Percentiles rank a stretch among this genome's conserved stretches.
phyloP scores from a whole-genome alignment of 768 basidiomycete species.

The Amanita thiersii region DNA sequence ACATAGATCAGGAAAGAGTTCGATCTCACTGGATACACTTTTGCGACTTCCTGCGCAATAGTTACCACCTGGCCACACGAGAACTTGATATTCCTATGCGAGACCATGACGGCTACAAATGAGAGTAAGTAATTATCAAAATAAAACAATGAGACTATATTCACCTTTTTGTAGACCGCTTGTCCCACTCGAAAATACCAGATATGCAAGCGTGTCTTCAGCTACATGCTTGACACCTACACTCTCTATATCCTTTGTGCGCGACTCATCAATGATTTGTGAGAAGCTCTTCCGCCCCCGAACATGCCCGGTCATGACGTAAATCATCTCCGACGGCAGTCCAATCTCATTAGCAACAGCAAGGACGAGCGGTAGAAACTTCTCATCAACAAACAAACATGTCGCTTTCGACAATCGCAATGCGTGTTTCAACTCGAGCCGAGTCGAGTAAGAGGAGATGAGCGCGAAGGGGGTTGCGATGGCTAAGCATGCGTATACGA shows the following conservation, averaged over 20 bases:
- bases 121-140: no score
- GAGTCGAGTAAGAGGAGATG: conserved; percentile 28
- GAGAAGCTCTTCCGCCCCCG: conserved; percentile 34
- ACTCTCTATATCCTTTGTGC: conserved; percentile 26
- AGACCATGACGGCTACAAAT: conserved; percentile 69
- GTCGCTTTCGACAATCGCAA: conserved; percentile 24
- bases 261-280: conserved; percentile 33
- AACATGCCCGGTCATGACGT: conserved; percentile 35
- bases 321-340: conserved; percentile 34
- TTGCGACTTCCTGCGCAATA: conserved; percentile 17
- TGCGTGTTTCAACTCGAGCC: conserved; percentile 29
- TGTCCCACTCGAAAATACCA: conserved; percentile 74
- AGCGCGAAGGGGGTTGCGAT: conserved; percentile 24
- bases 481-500: conserved; percentile 23
- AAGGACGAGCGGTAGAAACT: conserved; percentile 19
- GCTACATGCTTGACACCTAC: conserved; percentile 35
- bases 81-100: conserved; percentile 53
- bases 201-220: conserved; percentile 54
- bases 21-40: conserved; percentile 30
- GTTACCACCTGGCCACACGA: conserved; percentile 32
- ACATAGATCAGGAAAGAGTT: not conserved
- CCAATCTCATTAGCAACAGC: conserved; percentile 26
- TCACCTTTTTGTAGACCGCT: conserved; percentile 70
- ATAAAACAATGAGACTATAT: no score
- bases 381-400: conserved; percentile 25